phyloP scores from a whole-genome alignment of 495 filamentous ascomycete species.

The Xylaria flabelliformis region DNA sequence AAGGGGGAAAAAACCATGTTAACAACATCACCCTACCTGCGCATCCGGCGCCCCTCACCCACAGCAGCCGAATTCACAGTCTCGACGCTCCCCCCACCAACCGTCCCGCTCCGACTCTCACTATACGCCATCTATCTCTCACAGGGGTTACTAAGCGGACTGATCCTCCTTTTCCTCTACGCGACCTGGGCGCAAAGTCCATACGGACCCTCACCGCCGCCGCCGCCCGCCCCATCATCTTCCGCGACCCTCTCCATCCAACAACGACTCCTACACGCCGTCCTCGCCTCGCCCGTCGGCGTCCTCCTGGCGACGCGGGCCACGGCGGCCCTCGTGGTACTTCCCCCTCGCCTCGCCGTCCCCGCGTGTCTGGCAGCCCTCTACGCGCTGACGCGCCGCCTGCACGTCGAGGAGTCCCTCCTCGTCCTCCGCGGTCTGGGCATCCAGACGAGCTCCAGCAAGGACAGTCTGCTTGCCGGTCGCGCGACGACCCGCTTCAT shows the following conservation, averaged over 20 bases:
- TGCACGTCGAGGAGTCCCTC: conserved; percentile 77
- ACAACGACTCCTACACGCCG: conserved; percentile 11
- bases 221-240: not conserved
- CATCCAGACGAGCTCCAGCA: conserved; percentile 82
- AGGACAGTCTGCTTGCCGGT: conserved; percentile 60
- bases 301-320: conserved; percentile 43
- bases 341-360: conserved; percentile 36
- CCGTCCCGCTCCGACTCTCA: conserved; percentile 61
- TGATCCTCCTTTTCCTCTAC: conserved; percentile 47
- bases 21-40: conserved; percentile 61
- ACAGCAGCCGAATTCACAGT: conserved; percentile 88
- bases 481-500: conserved; percentile 82
- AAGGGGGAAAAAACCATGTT: conserved; percentile 47
- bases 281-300: conserved; percentile 37
- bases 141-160: conserved; percentile 45
- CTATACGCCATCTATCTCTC: conserved; percentile 58
- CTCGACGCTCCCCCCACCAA: conserved; percentile 69
- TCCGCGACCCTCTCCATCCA: not conserved
- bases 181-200: conserved; percentile 36
- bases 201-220: conserved; percentile 24
- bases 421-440: conserved; percentile 88
- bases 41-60: conserved; percentile 75
- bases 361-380: conserved; percentile 31
- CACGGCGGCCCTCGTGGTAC: conserved; percentile 29
- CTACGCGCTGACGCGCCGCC: conserved; percentile 47